Evolutionary conservation across 78 protist genomes (phyloP).

Genomic region (Chrysochromulina parva): DNA sequence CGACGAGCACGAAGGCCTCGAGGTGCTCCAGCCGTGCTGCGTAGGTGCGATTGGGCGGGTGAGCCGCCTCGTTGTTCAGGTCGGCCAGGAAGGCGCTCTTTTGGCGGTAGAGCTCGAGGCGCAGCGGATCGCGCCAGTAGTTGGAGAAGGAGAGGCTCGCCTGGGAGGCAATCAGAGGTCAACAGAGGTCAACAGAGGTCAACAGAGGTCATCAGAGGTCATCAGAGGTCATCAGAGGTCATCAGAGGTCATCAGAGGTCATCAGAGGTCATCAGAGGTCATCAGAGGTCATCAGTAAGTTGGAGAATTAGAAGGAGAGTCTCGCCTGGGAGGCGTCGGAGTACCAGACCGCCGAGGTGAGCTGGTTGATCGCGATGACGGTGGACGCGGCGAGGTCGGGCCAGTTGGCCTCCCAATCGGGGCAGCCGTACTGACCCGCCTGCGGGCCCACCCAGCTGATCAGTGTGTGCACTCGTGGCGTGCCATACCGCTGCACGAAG

Average conservation of each 20-base stretch:
- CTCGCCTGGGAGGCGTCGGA: not conserved
- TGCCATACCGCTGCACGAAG: not conserved
- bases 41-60: not conserved
- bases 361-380: not conserved
- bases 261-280: too few species aligned
- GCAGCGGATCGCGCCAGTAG: conserved; percentile 24
- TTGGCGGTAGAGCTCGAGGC: not conserved
- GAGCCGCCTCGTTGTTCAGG: not conserved
- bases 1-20: conserved; percentile 1
- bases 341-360: not conserved
- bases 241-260: too few species aligned
- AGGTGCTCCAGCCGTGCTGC: not conserved
- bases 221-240: too few species aligned
- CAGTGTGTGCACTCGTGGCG: not conserved
- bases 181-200: too few species aligned
- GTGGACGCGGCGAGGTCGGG: not conserved
- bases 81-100: not conserved
- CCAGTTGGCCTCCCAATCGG: not conserved
- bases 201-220: too few species aligned
- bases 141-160: not conserved
- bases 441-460: not conserved
- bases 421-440: not conserved
- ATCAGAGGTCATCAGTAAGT: too few species aligned
- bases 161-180: not conserved
- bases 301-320: too few species aligned